Base-by-base conservation (phyloP, 192 early-diverging fungal species). In the Funneliformis mosseae region DNA sequence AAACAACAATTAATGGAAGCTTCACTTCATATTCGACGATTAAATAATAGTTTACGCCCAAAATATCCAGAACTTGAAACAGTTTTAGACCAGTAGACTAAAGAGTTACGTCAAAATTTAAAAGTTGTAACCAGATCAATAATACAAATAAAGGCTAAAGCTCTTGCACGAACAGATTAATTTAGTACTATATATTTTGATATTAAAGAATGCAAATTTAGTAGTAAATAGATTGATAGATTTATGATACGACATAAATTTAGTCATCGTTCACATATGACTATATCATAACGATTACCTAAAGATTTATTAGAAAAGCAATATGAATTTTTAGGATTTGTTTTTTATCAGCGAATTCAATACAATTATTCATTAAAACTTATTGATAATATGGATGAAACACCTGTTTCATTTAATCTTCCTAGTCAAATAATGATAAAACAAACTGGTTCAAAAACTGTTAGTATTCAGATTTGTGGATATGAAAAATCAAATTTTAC, bases 181-280 rank as follows among this genome's bases (percentile, higher is more conserved):
- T 60, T n/a, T 60, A 14, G 4, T 60, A 60, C 59, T n/a, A 60
- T 60, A 16, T 60, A 60, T 60, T 12, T 12, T 60, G 59, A 60
- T 60, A 60, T 60, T 60, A 60, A 60, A n/a, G n/a, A 60, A 12
- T 60, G 59, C n/a, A 60, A 60, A 60, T 60, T 60, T 60, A 60
- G 59, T 14, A 60, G n/a, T n/a, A 60, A n/a, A 60, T 60, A 14
- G 59, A 60, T 60, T 14, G 59, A 60, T 60, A 12, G 59, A 60
- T 60, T 60, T 60, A 60, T 60, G 59, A 14, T n/a, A 60, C 0
- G 8, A 16, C 59, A 60, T 60, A 5, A 60, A 60, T 60, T 60
- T 60, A 60, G 11, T 60, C n/a, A 14, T 14, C 11, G 1, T 60
- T 14, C 0, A n/a, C 59, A 60, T 60, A 60, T n/a, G 14, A 60